Percentiles rank a stretch among this genome's conserved stretches.
Conservation (phyloP, 495 filamentous ascomycete genomes). For the Penicillium atrosanguineum region DNA sequence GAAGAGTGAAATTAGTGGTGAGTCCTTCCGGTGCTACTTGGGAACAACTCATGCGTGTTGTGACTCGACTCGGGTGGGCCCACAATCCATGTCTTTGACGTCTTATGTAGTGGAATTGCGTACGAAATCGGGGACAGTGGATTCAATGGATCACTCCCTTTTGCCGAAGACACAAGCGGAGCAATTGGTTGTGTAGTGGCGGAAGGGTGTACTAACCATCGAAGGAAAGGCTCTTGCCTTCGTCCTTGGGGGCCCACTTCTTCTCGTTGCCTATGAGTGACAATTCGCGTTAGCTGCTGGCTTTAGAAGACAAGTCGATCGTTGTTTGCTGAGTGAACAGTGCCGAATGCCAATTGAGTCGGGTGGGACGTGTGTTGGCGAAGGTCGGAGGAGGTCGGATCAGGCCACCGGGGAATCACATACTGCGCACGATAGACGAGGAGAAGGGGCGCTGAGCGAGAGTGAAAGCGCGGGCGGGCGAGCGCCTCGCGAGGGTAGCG, state of each 20-base stretch:
- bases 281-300: constrained; percentile 29
- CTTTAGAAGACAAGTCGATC: neutral
- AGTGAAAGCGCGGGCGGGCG: constrained; percentile 56
- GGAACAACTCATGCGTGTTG: constrained; percentile 2
- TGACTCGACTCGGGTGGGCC: constrained; percentile 4
- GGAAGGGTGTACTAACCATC: constrained; percentile 37
- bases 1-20: constrained; percentile 6
- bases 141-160: neutral
- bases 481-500: constrained; percentile 68
- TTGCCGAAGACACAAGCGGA: neutral
- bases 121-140: neutral
- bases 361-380: constrained; percentile 8
- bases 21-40: neutral
- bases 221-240: constrained; percentile 46
- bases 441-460: constrained; percentile 45
- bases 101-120: constrained; percentile 10
- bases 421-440: constrained; percentile 48
- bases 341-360: constrained; percentile 20
- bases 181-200: constrained; percentile 15
- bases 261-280: constrained; percentile 31
- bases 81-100: constrained; percentile 15
- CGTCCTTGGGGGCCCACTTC: constrained; percentile 36
- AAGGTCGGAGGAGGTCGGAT: constrained; percentile 24
- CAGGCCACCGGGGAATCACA: constrained; percentile 33
- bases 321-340: neutral